Conservation (phyloP, 2,329 filamentous ascomycete genomes). For the Fusarium palustre region DNA sequence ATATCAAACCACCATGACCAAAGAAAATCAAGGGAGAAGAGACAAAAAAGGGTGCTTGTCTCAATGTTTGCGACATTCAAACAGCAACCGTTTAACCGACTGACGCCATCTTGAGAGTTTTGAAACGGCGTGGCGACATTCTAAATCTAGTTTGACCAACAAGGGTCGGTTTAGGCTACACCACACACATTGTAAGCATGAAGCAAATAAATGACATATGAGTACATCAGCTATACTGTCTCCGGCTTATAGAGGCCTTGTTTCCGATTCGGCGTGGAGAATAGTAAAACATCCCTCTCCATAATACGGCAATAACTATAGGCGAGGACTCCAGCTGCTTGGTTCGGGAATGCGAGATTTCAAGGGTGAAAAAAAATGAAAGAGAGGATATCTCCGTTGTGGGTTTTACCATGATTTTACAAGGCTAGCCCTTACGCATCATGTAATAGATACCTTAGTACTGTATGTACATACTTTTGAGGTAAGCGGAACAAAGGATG, state of each 20-base stretch:
- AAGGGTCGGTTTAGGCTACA: background rate
- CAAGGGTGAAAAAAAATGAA: background rate
- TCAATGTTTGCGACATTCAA: background rate
- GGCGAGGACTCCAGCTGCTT: background rate
- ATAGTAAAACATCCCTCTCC: background rate
- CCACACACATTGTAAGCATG: background rate
- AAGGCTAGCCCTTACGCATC: background rate
- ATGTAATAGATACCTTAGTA: no score
- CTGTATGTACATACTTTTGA: background rate
- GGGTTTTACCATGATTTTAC: background rate
- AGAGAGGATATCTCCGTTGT: conserved; percentile 8
- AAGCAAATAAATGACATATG: conserved; percentile 4
- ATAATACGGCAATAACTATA: background rate
- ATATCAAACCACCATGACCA: background rate
- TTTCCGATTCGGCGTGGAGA: background rate
- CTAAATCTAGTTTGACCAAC: background rate
- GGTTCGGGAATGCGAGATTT: conserved; percentile 6
- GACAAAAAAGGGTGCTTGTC: background rate
- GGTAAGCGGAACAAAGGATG: conserved; percentile 5
- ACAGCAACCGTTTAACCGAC: conserved; percentile 2
- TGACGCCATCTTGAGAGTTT: background rate
- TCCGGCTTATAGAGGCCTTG: background rate
- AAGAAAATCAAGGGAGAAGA: background rate
- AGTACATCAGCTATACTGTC: background rate
- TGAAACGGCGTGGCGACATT: conserved; percentile 8